A percentile compares a stretch with the other conserved stretches of the same genome.
Conservation (phyloP, 306 rosid genomes). For the Trifolium fragiferum region DNA sequence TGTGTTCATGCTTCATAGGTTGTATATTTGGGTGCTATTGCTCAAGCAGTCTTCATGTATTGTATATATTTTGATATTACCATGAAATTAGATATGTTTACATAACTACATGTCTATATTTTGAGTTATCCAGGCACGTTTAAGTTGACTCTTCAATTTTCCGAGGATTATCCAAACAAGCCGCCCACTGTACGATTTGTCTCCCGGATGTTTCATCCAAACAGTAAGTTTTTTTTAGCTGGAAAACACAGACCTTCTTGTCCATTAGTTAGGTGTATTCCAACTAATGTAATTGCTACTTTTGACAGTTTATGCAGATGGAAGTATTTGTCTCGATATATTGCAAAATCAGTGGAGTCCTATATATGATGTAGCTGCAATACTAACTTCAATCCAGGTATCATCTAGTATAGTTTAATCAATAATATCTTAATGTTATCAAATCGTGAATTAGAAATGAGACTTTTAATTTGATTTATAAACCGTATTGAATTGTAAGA, state of each 20-base stretch:
- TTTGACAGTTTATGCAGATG: slow-evolving; percentile 66
- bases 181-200: slow-evolving; percentile 92
- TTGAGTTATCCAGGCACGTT: slow-evolving; percentile 75
- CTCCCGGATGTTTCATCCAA: slow-evolving; percentile 92
- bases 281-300: slow-evolving; percentile 33
- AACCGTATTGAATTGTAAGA: slow-evolving; percentile 10
- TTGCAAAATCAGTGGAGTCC: slow-evolving; percentile 75
- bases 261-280: slow-evolving; percentile 3
- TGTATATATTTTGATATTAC: slow-evolving; percentile 22
- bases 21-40: slow-evolving; percentile 6
- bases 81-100: slow-evolving; percentile 32
- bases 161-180: slow-evolving; percentile 92
- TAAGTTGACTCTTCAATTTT: slow-evolving; percentile 84
- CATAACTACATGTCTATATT: slow-evolving; percentile 30
- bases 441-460: background rate
- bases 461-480: background rate
- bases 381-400: slow-evolving; percentile 72
- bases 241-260: slow-evolving; percentile 8
- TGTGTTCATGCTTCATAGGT: no score
- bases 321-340: slow-evolving; percentile 68
- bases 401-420: background rate
- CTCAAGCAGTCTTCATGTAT: background rate
- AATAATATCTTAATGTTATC: slow-evolving; percentile 16
- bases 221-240: slow-evolving; percentile 64
- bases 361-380: slow-evolving; percentile 70